Evolutionary conservation across 495 filamentous ascomycete species (phyloP).

Genomic region (Aspergillus homomorphus): DNA sequence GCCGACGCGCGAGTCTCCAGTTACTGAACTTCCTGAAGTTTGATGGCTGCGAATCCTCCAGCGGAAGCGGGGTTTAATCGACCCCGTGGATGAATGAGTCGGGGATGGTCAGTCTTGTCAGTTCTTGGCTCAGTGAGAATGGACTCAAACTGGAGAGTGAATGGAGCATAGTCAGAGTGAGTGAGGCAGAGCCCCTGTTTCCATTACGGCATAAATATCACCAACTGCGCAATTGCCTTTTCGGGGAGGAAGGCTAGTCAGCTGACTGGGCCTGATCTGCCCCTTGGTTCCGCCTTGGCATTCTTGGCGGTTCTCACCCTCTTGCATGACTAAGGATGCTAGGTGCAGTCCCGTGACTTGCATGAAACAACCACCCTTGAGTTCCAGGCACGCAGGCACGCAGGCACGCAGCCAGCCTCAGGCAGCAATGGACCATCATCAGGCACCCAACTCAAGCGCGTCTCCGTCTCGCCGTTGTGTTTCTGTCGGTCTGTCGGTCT

Average conservation of each 20-base stretch:
- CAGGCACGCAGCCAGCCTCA: neutral
- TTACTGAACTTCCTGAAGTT: neutral
- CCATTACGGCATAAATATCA: slow-evolving; percentile 24
- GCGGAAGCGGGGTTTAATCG: slow-evolving; percentile 20
- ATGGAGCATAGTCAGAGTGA: neutral
- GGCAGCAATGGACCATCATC: neutral
- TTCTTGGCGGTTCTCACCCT: too few relatives aligned
- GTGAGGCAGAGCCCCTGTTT: slow-evolving; percentile 8
- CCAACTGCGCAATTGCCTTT: slow-evolving; percentile 10
- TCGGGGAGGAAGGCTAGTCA: neutral
- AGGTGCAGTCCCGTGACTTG: neutral
- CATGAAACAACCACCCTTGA: too few relatives aligned
- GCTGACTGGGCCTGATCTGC: neutral
- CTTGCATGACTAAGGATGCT: too few relatives aligned
- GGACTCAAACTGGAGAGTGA: neutral
- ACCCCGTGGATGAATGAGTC: slow-evolving; percentile 6
- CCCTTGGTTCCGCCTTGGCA: neutral
- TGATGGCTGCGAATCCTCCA: neutral
- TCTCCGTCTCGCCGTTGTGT: neutral
- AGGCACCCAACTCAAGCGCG: neutral
- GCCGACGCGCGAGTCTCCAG: neutral
- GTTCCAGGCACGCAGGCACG: too few relatives aligned
- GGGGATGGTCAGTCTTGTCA: slow-evolving; percentile 2
- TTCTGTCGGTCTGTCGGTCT: neutral
- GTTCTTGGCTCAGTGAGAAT: slow-evolving; percentile 10